Conservation (phyloP, 805 yeast genomes). For the Isabelozyma rhagii region DNA sequence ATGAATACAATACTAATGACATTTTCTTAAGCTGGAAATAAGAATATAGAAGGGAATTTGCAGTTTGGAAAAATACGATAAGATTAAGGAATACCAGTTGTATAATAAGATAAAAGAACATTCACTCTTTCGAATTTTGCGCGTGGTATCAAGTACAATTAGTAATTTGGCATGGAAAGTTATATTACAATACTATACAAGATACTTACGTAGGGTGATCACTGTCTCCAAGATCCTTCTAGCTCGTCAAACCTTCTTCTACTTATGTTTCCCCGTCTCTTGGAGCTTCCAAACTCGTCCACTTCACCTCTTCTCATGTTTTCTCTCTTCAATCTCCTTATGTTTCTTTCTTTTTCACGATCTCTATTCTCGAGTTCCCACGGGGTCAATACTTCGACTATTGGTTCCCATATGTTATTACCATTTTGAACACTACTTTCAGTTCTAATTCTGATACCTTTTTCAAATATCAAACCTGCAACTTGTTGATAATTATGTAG, state of each 20-base stretch:
- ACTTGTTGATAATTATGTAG: constrained; percentile 41
- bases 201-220: too few relatives aligned
- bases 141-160: too few relatives aligned
- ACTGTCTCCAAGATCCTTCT: constrained; percentile 25
- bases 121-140: too few relatives aligned
- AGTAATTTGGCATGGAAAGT: background rate
- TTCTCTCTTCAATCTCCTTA: constrained; percentile 90
- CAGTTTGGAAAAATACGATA: too few relatives aligned
- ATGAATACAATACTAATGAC: too few relatives aligned
- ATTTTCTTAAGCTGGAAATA: too few relatives aligned
- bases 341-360: constrained; percentile 88
- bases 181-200: background rate
- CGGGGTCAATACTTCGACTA: constrained; percentile 78
- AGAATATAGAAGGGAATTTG: too few relatives aligned
- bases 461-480: constrained; percentile 41
- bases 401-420: constrained; percentile 85
- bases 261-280: constrained; percentile 37
- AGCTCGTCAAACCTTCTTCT: constrained; percentile 55
- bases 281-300: constrained; percentile 27
- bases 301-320: constrained; percentile 64
- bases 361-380: constrained; percentile 95
- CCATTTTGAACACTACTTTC: constrained; percentile 70
- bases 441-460: constrained; percentile 43
- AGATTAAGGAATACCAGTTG: too few relatives aligned
- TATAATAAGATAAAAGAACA: too few relatives aligned